phyloP scores from a whole-genome alignment of 176 grass and related monocot genomes.

The Hordeum marinum region DNA sequence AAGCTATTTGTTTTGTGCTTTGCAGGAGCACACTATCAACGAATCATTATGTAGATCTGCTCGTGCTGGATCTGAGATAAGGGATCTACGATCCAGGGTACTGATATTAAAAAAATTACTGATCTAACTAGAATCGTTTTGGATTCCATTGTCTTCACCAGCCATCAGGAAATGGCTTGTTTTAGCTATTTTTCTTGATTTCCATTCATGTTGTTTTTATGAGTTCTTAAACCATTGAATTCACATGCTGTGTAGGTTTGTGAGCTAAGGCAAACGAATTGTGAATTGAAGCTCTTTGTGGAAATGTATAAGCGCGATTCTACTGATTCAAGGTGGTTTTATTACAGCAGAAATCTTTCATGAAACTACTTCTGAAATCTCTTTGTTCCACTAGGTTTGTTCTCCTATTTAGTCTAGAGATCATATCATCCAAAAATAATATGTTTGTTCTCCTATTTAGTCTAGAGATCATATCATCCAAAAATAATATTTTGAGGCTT shows the following conservation, averaged over 20 bases:
- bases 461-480: constrained; percentile 1
- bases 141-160: not conserved
- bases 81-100: constrained; percentile 31
- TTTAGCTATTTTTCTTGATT: not conserved
- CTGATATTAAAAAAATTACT: not conserved
- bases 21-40: constrained; percentile 27
- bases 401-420: not conserved
- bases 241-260: constrained; percentile 30
- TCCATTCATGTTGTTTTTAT: not conserved
- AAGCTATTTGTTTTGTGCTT: not conserved
- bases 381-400: not conserved
- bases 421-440: no score
- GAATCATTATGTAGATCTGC: constrained; percentile 19
- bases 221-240: not conserved
- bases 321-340: constrained; percentile 45
- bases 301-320: constrained; percentile 59
- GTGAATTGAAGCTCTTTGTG: constrained; percentile 48
- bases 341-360: constrained; percentile 2
- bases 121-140: not conserved
- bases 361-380: not conserved
- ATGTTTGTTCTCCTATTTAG: not conserved
- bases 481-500: not conserved
- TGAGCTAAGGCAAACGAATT: constrained; percentile 32
- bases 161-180: not conserved
- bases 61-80: constrained; percentile 27